Conservation (phyloP, 176 grass and related monocot genomes). For the Oryza rufipogon region DNA sequence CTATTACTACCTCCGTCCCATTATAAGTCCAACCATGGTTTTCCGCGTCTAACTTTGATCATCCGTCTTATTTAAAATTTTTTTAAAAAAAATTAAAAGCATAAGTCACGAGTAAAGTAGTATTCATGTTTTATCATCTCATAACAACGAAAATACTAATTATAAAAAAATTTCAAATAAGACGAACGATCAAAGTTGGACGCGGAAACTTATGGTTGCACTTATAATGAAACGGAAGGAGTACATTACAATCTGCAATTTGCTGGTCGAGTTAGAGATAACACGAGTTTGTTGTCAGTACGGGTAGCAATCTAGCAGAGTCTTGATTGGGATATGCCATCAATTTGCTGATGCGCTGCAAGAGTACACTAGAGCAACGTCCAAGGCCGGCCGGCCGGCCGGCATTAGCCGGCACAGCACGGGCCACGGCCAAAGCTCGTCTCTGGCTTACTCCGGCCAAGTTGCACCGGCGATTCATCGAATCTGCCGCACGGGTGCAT, state of each 20-base stretch:
- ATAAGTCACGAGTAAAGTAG: too few relatives aligned
- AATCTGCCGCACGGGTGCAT: neutral
- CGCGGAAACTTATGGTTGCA: too few relatives aligned
- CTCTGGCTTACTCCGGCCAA: neutral
- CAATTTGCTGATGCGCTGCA: neutral
- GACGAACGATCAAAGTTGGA: too few relatives aligned
- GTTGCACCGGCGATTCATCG: slow-evolving; percentile 27
- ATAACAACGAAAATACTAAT: too few relatives aligned
- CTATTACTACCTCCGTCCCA: neutral
- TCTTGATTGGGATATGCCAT: neutral
- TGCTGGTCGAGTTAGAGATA: neutral
- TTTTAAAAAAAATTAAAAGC: too few relatives aligned
- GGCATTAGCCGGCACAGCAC: neutral
- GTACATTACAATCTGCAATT: neutral
- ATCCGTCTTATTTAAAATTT: too few relatives aligned
- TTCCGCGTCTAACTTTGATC: too few relatives aligned
- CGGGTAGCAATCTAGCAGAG: neutral
- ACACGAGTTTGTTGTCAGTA: neutral
- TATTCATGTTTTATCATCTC: too few relatives aligned
- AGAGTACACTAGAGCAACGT: neutral
- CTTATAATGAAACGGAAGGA: too few relatives aligned
- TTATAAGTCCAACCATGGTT: too few relatives aligned
- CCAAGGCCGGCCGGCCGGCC: neutral
- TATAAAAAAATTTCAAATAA: too few relatives aligned
- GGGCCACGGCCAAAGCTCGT: neutral